A percentile compares a stretch with the other conserved stretches of the same genome.
These are phyloP conservation scores for Fraxinus dipetala DNA, from an alignment of 305 asterid genomes.

Conservation along the genomic window DNA sequence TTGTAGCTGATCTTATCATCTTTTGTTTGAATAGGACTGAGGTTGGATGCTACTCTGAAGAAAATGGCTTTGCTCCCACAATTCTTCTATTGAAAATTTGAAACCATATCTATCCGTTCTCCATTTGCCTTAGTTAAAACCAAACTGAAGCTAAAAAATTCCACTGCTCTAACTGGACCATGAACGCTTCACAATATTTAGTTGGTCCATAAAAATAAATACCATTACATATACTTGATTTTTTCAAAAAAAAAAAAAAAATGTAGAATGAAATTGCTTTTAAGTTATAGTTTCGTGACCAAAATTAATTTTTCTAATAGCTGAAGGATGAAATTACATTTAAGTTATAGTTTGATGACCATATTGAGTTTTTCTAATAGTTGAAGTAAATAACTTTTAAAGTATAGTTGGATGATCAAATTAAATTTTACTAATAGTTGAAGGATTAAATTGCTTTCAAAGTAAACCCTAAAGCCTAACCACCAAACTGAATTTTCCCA, in stretches of 20 bases:
- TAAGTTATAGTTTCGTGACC: neutral
- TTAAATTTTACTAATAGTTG: no score
- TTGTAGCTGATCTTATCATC: neutral
- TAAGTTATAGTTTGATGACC: neutral
- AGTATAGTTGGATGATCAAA: no score
- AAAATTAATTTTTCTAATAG: neutral
- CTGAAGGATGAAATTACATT: neutral
- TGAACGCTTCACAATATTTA: neutral
- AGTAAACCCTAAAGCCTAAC: no score
- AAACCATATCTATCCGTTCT: neutral
- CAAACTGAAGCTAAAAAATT: neutral
- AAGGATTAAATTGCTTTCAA: no score
- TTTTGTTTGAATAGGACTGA: neutral
- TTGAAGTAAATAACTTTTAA: no score
- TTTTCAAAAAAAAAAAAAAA: no score
- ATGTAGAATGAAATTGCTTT: neutral
- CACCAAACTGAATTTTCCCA: no score
- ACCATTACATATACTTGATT: neutral
- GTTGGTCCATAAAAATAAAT: neutral
- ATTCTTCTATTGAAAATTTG: neutral
- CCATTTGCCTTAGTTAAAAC: neutral
- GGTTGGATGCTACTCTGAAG: neutral
- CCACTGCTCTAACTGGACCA: neutral
- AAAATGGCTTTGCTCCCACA: neutral
- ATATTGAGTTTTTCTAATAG: neutral